These are phyloP conservation scores for Sugiyamaella chiloensis DNA, from an alignment of 805 yeast species.

Conservation along the genomic window DNA sequence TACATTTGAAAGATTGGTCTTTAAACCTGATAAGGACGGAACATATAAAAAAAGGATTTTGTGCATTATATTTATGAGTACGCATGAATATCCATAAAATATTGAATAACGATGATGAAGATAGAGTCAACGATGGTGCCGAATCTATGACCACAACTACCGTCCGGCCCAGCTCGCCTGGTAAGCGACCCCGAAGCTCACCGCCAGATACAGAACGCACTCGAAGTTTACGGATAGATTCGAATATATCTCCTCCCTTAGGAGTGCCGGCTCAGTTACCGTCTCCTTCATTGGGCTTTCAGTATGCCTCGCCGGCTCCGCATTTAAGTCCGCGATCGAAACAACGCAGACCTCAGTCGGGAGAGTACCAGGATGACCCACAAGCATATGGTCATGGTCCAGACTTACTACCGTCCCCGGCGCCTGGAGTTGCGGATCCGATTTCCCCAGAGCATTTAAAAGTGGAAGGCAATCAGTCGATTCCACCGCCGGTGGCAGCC, in stretches of 20 bases:
- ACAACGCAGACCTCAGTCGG: too few relatives aligned
- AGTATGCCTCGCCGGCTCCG: background rate
- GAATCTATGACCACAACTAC: slow-evolving; percentile 1
- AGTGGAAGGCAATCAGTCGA: too few relatives aligned
- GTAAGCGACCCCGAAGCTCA: slow-evolving; percentile 8
- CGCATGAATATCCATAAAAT: slow-evolving; percentile 28
- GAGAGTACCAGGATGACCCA: too few relatives aligned
- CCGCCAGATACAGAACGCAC: background rate
- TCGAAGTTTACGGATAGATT: background rate
- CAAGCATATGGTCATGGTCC: too few relatives aligned
- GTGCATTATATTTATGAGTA: slow-evolving; percentile 8
- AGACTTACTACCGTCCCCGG: too few relatives aligned
- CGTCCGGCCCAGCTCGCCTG: slow-evolving; percentile 9
- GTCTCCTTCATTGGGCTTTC: background rate
- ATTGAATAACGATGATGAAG: slow-evolving; percentile 23
- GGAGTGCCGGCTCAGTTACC: background rate
- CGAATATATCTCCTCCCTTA: background rate
- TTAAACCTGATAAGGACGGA: too few relatives aligned
- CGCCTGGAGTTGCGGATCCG: too few relatives aligned
- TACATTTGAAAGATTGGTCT: too few relatives aligned
- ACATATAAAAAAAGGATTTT: too few relatives aligned
- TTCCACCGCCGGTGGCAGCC: too few relatives aligned
- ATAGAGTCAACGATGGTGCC: slow-evolving; percentile 8
- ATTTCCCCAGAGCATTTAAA: too few relatives aligned
- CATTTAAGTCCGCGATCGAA: background rate